A percentile compares a stretch with the other conserved stretches of the same genome.
phyloP scores from a whole-genome alignment of 768 basidiomycete genomes.

The Asterophora parasitica region DNA sequence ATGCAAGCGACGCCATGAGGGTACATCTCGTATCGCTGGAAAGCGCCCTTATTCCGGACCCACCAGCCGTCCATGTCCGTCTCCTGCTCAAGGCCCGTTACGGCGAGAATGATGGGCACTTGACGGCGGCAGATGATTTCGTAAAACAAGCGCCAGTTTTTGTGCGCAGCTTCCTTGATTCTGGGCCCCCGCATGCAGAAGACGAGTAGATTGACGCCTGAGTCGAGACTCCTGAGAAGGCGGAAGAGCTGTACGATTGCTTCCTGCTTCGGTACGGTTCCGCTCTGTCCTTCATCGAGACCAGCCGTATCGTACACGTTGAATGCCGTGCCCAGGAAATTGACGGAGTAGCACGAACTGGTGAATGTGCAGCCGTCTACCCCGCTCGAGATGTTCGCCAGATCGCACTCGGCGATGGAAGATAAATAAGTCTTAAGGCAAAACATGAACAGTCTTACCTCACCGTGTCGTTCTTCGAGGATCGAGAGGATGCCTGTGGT shows the following conservation, averaged over 20 bases:
- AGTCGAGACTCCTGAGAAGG: constrained; percentile 29
- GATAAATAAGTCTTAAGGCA: no score
- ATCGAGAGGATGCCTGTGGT: no score
- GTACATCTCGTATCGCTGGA: constrained; percentile 25
- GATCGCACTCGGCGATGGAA: no score
- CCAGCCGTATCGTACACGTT: constrained; percentile 35
- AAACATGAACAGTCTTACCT: no score
- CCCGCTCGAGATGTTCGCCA: no score
- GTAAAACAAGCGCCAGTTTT: constrained; percentile 35
- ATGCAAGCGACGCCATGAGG: constrained; percentile 33
- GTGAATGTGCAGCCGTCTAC: constrained; percentile 33
- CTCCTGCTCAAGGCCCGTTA: constrained; percentile 33
- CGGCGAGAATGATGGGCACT: constrained; percentile 33
- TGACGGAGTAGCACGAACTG: constrained; percentile 19
- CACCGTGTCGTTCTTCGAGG: no score
- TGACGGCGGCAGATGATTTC: constrained; percentile 31
- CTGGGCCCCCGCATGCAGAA: constrained; percentile 37
- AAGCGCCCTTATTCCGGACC: constrained; percentile 22
- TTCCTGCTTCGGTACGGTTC: constrained; percentile 15
- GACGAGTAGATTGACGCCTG: constrained; percentile 35
- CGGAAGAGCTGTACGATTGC: constrained; percentile 22
- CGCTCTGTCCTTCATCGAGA: constrained; percentile 29
- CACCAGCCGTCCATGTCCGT: constrained; percentile 31
- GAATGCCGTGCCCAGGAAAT: constrained; percentile 19
- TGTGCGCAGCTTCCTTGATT: constrained; percentile 26